Percentiles rank a stretch among this genome's conserved stretches.
Conservation (phyloP, 306 rosid genomes). For the Albizia julibrissin region DNA sequence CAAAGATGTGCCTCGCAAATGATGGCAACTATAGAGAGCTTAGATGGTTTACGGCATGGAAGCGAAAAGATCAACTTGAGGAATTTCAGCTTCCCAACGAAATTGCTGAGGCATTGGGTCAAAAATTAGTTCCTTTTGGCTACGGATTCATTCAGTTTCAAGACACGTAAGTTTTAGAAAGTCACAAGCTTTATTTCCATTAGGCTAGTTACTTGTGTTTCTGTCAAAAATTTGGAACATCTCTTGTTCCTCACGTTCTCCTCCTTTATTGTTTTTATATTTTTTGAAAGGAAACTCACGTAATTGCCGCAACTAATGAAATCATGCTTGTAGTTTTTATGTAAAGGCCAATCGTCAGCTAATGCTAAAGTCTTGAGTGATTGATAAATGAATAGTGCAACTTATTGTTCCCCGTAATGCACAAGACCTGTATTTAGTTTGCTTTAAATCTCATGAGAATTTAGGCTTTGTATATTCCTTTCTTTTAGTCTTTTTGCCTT, state of each 20-base stretch:
- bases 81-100: conserved; percentile 79
- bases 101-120: conserved; percentile 66
- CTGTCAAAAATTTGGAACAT: neutral
- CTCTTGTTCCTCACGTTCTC: neutral
- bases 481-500: neutral
- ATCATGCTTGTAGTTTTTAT: neutral
- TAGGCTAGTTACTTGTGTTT: neutral
- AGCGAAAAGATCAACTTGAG: conserved; percentile 65
- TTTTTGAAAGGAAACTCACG: neutral
- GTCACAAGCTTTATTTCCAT: conserved; percentile 25
- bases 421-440: neutral
- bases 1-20: conserved; percentile 95
- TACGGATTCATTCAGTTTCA: conserved; percentile 83
- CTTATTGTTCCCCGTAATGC: neutral
- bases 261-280: neutral
- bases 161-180: conserved; percentile 72
- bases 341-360: conserved; percentile 13
- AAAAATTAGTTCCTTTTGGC: conserved; percentile 80
- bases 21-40: conserved; percentile 98
- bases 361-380: neutral
- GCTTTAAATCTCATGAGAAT: neutral
- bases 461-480: neutral
- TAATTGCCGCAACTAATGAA: neutral
- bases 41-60: conserved; percentile 98
- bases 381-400: neutral